phyloP scores from a whole-genome alignment of 2,329 filamentous ascomycete species.

The Phyllosticta citribraziliensis region DNA sequence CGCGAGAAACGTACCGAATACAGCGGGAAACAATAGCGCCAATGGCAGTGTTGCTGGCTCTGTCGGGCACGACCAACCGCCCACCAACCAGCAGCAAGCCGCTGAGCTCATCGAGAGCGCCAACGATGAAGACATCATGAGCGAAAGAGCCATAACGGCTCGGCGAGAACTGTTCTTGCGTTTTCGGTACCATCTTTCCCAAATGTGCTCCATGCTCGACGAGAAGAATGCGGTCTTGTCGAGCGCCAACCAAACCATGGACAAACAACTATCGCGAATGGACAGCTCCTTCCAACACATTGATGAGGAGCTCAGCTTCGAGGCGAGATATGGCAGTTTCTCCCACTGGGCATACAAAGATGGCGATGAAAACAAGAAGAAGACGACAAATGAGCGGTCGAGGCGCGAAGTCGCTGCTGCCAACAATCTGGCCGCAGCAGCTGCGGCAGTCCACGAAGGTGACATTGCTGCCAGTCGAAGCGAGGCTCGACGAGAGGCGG shows the following conservation, averaged over 20 bases:
- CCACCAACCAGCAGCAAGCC: constrained; percentile 18
- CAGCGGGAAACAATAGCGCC: constrained; percentile 31
- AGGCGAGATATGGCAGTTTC: constrained; percentile 83
- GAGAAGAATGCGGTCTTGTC: constrained; percentile 97
- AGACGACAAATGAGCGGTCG: constrained; percentile 60
- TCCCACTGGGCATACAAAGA: constrained; percentile 95
- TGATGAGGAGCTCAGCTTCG: constrained; percentile 82
- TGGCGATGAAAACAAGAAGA: constrained; percentile 48
- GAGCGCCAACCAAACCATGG: constrained; percentile 81
- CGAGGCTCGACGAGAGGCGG: constrained; percentile 73
- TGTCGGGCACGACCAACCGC: constrained; percentile 14
- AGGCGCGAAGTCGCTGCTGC: constrained; percentile 69
- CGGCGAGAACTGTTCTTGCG: constrained; percentile 68
- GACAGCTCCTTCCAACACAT: constrained; percentile 82
- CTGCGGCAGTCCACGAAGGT: constrained; percentile 66
- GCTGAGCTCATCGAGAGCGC: constrained; percentile 17
- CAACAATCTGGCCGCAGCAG: constrained; percentile 58
- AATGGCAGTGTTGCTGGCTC: constrained; percentile 30
- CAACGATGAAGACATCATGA: constrained; percentile 6
- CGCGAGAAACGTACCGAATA: constrained; percentile 23
- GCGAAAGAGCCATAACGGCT: constrained; percentile 46
- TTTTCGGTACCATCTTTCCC: constrained; percentile 66
- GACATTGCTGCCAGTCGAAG: constrained; percentile 74
- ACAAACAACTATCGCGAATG: constrained; percentile 73
- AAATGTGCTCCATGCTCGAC: constrained; percentile 82